Evolutionary conservation across 768 basidiomycete genomes (phyloP).

Genomic region (Dacryopinax spathularia): DNA sequence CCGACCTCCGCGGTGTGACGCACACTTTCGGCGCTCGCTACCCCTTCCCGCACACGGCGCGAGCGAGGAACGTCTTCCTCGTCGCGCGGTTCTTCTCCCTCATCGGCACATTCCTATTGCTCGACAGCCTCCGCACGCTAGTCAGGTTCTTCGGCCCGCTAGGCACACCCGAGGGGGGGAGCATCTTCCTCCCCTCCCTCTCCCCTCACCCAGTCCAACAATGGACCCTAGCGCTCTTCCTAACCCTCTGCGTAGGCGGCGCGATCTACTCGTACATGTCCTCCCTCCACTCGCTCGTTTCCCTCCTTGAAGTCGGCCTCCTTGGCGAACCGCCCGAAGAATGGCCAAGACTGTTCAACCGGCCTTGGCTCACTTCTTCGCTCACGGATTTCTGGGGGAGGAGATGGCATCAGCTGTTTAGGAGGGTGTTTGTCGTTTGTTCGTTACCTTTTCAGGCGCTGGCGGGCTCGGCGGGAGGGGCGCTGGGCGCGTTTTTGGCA

Average conservation of each 20-base stretch:
- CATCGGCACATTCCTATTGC: conserved; percentile 36
- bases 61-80: conserved; percentile 41
- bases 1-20: not conserved
- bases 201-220: too few species aligned
- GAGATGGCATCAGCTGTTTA: conserved; percentile 65
- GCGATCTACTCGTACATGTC: not conserved
- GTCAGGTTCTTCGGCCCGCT: conserved; percentile 58
- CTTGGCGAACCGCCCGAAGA: conserved; percentile 30
- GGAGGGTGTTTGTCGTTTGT: conserved; percentile 53
- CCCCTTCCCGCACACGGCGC: conserved; percentile 21
- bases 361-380: conserved; percentile 54
- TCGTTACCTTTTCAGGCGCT: conserved; percentile 41
- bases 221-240: not conserved
- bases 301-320: conserved; percentile 44
- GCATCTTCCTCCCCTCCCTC: conserved; percentile 48
- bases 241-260: not conserved
- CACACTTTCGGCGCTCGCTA: not conserved
- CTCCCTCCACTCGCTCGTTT: conserved; percentile 25
- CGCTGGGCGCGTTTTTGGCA: conserved; percentile 60
- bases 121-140: conserved; percentile 48
- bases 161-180: conserved; percentile 47
- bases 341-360: conserved; percentile 62
- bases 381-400: conserved; percentile 60
- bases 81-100: conserved; percentile 38
- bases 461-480: conserved; percentile 45